Evolutionary conservation across 2,329 filamentous ascomycete species (phyloP).

Genomic region (Stemphylium vesicarium): DNA sequence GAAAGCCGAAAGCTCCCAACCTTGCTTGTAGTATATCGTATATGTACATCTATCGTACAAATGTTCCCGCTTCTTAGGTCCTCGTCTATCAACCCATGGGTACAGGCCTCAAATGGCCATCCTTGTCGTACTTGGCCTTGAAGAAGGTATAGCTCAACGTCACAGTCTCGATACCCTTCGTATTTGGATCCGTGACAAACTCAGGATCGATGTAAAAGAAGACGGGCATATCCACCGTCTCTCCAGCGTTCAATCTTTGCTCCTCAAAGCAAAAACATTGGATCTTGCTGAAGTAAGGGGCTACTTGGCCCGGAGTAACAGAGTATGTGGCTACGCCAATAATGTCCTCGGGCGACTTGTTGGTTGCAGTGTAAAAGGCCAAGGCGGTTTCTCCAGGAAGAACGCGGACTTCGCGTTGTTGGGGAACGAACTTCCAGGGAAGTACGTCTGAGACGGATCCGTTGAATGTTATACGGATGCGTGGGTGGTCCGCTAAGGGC

Average conservation of each 20-base stretch:
- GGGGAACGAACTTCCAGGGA: conserved; percentile 96
- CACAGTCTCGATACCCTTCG: conserved; percentile 93
- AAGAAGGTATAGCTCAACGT: conserved; percentile 98
- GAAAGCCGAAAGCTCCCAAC: too few relatives aligned
- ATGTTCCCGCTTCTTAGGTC: conserved; percentile 11
- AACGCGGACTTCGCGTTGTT: conserved; percentile 95
- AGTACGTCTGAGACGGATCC: conserved; percentile 93
- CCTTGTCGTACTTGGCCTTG: conserved; percentile 86
- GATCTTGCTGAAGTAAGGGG: conserved; percentile 98
- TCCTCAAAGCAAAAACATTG: conserved; percentile 99
- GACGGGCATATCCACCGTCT: conserved; percentile 99
- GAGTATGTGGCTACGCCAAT: conserved; percentile 98
- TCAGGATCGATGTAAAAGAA: conserved; percentile 99
- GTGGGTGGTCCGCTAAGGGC: conserved; percentile 79
- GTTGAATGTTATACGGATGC: conserved; percentile 94
- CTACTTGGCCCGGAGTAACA: conserved; percentile 93
- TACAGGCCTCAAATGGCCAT: conserved; percentile 70
- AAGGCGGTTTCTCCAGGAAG: conserved; percentile 95
- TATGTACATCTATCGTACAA: conserved; percentile 1
- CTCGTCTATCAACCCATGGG: conserved; percentile 43
- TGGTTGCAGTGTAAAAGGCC: conserved; percentile 97
- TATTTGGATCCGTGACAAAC: conserved; percentile 87
- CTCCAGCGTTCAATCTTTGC: conserved; percentile 89
- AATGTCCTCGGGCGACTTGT: conserved; percentile 87
- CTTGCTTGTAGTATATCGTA: neutral